Evolutionary conservation across 768 basidiomycete species (phyloP), one percentile per base, ranked within the genome.

Genomic region (Jaapia argillacea): DNA sequence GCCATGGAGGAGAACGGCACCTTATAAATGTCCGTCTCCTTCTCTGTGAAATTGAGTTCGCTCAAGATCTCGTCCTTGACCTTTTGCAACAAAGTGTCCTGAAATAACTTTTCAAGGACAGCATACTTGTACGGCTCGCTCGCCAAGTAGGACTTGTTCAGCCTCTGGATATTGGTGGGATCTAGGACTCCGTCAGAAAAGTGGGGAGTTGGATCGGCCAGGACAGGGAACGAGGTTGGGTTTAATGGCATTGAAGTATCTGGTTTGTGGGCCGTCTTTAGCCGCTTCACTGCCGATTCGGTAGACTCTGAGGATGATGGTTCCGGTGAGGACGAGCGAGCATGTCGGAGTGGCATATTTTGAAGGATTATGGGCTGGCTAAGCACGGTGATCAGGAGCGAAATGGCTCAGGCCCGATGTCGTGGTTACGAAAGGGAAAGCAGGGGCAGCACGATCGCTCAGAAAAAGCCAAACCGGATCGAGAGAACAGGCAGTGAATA

Each of bases 21-120:
- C 80, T 88, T 91, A 77, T 97, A 98, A 51, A 98, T 98, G 57
- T 98, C 94, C 2, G 94, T 98, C 70, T 97, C 88, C 66, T 96
- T 98, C 67, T 91, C 82, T 3, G 84, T 75, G 58, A 93, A 91
- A 59, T 71, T 81, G 48, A 93, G 73, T 55, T 90, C 77, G 41
- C 67, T 64, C 44, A 85, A 62, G 52, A 86, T 88, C 60, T 93
- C 90, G 53, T 90, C 82, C 64, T 87, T 85, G 47, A 90, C 90
- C 24, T 73, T 72, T 54, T 70, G 69, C 24, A 97, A 70, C 22
- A 98, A 71, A 5, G 82, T 82, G 51, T 92, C 83, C 53, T 84
- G 79, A 61, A 97, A 85, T 16, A 97, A 71, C 52, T 81, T 76
- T 40, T 84, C 78, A 43, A 96, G 72, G 41, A 88, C 70, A 14